Evolutionary conservation across 2,329 filamentous ascomycete species (phyloP).

Genomic region (Chalara sp.): DNA sequence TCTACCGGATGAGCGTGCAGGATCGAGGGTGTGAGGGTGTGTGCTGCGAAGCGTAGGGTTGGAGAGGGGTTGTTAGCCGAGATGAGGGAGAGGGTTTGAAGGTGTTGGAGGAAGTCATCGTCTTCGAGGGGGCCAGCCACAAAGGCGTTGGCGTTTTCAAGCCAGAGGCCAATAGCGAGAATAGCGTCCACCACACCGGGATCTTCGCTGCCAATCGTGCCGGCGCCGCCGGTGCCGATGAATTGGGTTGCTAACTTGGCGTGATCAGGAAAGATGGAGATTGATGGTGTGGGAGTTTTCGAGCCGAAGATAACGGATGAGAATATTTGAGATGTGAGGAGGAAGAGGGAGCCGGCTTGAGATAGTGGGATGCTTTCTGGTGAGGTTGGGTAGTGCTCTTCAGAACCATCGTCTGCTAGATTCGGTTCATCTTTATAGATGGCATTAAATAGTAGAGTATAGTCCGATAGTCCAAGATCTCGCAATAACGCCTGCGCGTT

Average conservation of each 20-base stretch:
- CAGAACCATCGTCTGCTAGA: slow-evolving; percentile 32
- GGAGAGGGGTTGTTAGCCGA: slow-evolving; percentile 32
- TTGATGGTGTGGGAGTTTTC: slow-evolving; percentile 43
- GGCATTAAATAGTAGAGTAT: slow-evolving; percentile 37
- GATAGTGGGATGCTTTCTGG: slow-evolving; percentile 50
- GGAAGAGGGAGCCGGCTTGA: slow-evolving; percentile 49
- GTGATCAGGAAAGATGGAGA: slow-evolving; percentile 56
- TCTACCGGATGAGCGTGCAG: slow-evolving; percentile 52
- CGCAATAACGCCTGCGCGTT: slow-evolving; percentile 36
- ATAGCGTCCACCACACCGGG: slow-evolving; percentile 53
- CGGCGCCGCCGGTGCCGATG: slow-evolving; percentile 41
- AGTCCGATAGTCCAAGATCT: slow-evolving; percentile 47
- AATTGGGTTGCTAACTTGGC: slow-evolving; percentile 45
- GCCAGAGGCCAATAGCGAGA: slow-evolving; percentile 52
- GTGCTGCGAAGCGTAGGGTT: slow-evolving; percentile 28
- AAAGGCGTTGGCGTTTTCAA: slow-evolving; percentile 44
- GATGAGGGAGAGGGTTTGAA: slow-evolving; percentile 38
- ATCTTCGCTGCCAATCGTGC: slow-evolving; percentile 38
- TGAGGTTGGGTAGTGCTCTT: slow-evolving; percentile 39
- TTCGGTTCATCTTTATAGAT: slow-evolving; percentile 37
- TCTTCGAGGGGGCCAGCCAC: slow-evolving; percentile 27
- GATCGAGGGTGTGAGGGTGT: slow-evolving; percentile 28
- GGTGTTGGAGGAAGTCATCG: slow-evolving; percentile 49
- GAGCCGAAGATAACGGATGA: slow-evolving; percentile 55
- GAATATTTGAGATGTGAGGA: slow-evolving; percentile 57